phyloP scores from a whole-genome alignment of 163 green algal genomes.

The Coccomyxa subellipsoidea region DNA sequence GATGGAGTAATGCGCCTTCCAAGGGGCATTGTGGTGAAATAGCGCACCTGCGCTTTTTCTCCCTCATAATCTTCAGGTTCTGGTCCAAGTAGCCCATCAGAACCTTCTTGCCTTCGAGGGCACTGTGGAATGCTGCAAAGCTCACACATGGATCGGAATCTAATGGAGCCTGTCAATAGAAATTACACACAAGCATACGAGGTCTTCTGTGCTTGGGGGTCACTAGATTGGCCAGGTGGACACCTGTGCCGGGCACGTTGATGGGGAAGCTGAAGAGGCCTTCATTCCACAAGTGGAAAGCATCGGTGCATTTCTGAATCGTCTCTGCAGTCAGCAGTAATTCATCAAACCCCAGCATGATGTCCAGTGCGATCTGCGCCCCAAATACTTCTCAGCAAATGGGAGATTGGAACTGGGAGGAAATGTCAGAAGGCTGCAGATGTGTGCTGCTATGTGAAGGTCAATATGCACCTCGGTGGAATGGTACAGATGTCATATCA shows the following conservation, averaged over 20 bases:
- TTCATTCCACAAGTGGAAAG: conserved; percentile 21
- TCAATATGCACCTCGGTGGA: no score
- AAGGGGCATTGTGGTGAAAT: no score
- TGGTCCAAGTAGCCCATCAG: background rate
- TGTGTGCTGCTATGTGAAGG: no score
- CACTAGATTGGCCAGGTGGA: no score
- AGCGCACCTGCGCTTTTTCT: background rate
- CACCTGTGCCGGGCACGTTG: background rate
- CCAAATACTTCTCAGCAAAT: background rate
- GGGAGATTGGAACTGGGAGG: no score
- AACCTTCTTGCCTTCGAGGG: background rate
- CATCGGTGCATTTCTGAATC: background rate
- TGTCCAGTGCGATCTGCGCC: conserved; percentile 9
- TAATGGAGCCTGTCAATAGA: no score
- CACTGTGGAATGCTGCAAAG: background rate
- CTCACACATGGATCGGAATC: no score
- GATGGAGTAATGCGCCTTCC: no score
- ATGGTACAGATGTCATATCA: no score
- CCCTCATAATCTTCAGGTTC: conserved; percentile 6
- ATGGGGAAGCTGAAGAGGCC: conserved; percentile 22
- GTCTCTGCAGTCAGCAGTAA: background rate
- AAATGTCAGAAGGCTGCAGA: no score
- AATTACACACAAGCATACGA: no score
- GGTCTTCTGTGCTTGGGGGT: no score
- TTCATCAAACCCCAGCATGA: conserved; percentile 15